Conservation (phyloP, 305 asterid genomes). For the Vinca major region DNA sequence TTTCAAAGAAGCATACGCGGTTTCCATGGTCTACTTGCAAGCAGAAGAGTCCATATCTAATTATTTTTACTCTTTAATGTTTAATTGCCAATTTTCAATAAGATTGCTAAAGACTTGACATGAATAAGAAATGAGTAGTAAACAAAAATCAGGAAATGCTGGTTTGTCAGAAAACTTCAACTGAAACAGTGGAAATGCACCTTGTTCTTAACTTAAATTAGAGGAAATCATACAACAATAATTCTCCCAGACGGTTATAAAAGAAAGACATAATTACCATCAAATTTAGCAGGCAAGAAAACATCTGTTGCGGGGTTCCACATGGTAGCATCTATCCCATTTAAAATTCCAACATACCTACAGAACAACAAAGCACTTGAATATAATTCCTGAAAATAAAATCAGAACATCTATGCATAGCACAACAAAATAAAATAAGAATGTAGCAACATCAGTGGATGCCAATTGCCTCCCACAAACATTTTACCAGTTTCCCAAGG, state of each 20-base stretch:
- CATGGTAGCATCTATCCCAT: conserved; percentile 70
- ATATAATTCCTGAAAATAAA: conserved; percentile 4
- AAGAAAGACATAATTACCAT: conserved; percentile 35
- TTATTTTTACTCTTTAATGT: no score
- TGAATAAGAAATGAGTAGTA: neutral
- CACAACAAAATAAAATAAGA: neutral
- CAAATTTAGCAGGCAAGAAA: conserved; percentile 73
- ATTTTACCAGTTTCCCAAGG: neutral
- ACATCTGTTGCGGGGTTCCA: conserved; percentile 83
- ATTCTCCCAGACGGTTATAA: neutral
- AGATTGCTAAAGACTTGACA: neutral
- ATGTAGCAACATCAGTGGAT: neutral
- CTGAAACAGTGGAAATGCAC: neutral
- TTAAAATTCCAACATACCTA: conserved; percentile 75
- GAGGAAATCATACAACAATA: neutral
- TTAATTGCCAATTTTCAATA: neutral
- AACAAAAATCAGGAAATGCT: neutral
- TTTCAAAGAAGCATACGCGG: neutral
- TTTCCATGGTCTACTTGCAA: neutral
- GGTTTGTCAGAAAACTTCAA: neutral
- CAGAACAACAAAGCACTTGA: conserved; percentile 14
- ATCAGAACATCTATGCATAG: neutral
- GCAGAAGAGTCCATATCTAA: neutral
- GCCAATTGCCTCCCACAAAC: neutral
- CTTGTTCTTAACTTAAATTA: neutral